Evolutionary conservation across 805 yeast genomes (phyloP), one percentile per base, ranked within the genome.

Genomic region (Barnettozyma sucrosica): DNA sequence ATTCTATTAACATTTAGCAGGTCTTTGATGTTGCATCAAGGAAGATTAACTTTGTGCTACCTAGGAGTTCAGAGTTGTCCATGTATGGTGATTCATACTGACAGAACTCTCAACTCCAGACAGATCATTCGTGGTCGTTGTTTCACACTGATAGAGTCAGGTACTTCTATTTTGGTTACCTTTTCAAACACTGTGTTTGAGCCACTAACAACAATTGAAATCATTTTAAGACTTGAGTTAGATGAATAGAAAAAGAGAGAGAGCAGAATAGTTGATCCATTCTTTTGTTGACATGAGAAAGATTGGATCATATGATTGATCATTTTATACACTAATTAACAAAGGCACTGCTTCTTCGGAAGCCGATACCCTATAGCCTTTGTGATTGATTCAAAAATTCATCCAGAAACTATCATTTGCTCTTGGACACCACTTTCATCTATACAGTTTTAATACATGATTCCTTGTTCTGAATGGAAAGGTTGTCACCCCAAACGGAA

Each of bases 1-100:
- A 51, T 36, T 25, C 49, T 49, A 51, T 53, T 55, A 56, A 56
- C 60, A 49, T 24, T 41, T 11, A 36, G 46, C 47, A 53, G 57
- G 48, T 56, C 58, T 56, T 56, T 56, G 57, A 52, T 45, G 32
- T 19, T 34, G 18, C 37, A 28, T 19, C 21, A 34, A 34, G 14
- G 21, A 34, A 19, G 36, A 16, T 47, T 20, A 16, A 25, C 30
- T 18, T 40, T 41, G 45, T 34, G 18, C 42, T 39, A 14, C 16
- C 28, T 23, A 14, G 30, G 21, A 25, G 20, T 23, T 24, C 6
- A 26, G 28, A n/a, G 13, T 18, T 18, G 19, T 34, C 20, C 19
- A 16, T 14, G 25, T 14, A 46, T 43, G 46, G 49, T 46, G 49
- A 32, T 42, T 42, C 46, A 43, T 46, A 25, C 37, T 20, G 23